These are phyloP conservation scores for Penicillium robsamsonii DNA, from an alignment of 495 filamentous ascomycete species.

Conservation along the genomic window DNA sequence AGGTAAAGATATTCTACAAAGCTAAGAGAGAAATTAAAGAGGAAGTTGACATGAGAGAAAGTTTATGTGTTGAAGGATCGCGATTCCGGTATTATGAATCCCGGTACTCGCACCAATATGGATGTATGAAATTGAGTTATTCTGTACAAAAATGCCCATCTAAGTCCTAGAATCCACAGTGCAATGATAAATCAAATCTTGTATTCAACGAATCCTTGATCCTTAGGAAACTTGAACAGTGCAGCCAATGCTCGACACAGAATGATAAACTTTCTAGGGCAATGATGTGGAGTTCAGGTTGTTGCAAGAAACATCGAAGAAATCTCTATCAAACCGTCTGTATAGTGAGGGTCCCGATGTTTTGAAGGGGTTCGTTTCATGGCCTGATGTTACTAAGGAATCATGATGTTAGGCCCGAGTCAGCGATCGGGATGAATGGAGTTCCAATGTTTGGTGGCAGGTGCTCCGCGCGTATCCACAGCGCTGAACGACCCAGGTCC, in stretches of 20 bases:
- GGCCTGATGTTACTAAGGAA: too few species aligned
- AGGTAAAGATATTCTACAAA: neutral
- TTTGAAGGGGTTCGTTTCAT: too few species aligned
- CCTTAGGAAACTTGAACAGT: too few species aligned
- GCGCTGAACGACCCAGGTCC: neutral
- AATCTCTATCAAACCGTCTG: too few species aligned
- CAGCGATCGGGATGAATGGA: neutral
- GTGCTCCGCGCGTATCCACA: neutral
- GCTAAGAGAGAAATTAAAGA: neutral
- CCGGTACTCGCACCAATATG: slow-evolving; percentile 7
- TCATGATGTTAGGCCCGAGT: neutral
- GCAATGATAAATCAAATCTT: neutral
- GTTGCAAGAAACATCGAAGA: too few species aligned
- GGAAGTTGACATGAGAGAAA: neutral
- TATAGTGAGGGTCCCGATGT: too few species aligned
- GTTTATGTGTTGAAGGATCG: neutral
- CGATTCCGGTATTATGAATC: neutral
- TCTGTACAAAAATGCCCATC: too few species aligned
- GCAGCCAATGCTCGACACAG: too few species aligned
- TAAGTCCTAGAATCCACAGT: neutral
- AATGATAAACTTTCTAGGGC: too few species aligned
- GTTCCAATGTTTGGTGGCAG: neutral
- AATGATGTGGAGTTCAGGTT: too few species aligned
- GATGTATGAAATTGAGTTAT: neutral
- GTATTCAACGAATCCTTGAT: neutral